Percentiles rank a stretch among this genome's conserved stretches.
phyloP scores from a whole-genome alignment of 2,329 filamentous ascomycete species.

The Gremmenia infestans region DNA sequence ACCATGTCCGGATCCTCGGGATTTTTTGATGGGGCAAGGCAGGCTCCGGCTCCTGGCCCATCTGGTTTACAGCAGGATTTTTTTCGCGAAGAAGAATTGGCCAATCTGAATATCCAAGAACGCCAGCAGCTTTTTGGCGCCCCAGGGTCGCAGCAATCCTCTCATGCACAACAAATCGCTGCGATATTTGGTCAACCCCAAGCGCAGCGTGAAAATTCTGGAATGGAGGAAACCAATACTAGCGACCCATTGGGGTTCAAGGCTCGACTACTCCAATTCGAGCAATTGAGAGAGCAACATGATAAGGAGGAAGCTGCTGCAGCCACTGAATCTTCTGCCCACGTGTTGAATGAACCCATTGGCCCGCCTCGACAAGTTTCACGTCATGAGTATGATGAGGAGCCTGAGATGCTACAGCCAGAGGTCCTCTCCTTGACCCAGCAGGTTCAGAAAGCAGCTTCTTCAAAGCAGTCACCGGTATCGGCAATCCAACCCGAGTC shows the following conservation, averaged over 20 bases:
- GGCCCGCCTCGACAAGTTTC: slow-evolving; percentile 22
- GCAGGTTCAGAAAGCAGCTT: slow-evolving; percentile 73
- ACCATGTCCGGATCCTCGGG: slow-evolving; percentile 45
- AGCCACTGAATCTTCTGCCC: slow-evolving; percentile 14
- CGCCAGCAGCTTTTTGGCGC: slow-evolving; percentile 18
- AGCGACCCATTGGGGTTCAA: slow-evolving; percentile 57
- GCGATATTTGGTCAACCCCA: slow-evolving; percentile 27
- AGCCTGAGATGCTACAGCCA: slow-evolving; percentile 33
- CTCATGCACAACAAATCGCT: slow-evolving; percentile 28
- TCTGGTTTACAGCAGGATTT: slow-evolving; percentile 45
- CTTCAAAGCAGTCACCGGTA: slow-evolving; percentile 52
- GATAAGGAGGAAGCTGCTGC: slow-evolving; percentile 45
- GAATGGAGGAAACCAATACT: slow-evolving; percentile 58
- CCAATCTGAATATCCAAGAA: slow-evolving; percentile 54
- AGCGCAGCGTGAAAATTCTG: slow-evolving; percentile 47
- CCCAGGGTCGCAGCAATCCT: slow-evolving; percentile 17
- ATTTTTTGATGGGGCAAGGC: slow-evolving; percentile 61
- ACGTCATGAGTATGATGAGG: slow-evolving; percentile 16
- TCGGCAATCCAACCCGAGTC: slow-evolving; percentile 39
- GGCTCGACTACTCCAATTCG: slow-evolving; percentile 72
- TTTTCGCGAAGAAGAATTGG: slow-evolving; percentile 69
- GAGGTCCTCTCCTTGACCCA: slow-evolving; percentile 69
- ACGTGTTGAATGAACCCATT: slow-evolving; percentile 32
- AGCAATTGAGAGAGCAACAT: slow-evolving; percentile 68
- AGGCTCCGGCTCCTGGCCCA: slow-evolving; percentile 36